A percentile compares a stretch with the other conserved stretches of the same genome.
Evolutionary conservation across 768 basidiomycete genomes (phyloP).

Genomic region (Tylopilus vinaceipallidus): DNA sequence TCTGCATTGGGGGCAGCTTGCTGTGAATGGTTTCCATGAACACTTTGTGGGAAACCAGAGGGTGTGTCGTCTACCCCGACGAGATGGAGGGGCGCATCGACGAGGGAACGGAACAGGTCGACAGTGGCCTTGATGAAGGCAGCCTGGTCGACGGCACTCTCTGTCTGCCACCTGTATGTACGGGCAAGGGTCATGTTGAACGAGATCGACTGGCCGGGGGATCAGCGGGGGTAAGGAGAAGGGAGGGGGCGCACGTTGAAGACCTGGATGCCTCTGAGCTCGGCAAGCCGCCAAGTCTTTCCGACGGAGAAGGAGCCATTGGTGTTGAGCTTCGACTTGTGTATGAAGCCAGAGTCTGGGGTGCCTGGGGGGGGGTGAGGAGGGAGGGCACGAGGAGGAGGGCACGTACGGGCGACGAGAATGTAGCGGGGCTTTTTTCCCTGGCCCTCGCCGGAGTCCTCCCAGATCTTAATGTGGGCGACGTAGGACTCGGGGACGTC

Average conservation of each 20-base stretch:
- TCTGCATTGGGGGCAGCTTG: slow-evolving; percentile 15
- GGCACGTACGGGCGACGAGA: slow-evolving; percentile 80
- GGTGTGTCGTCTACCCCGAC: slow-evolving; percentile 52
- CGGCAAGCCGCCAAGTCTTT: slow-evolving; percentile 89
- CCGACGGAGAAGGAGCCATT: slow-evolving; percentile 96
- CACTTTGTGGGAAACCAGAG: slow-evolving; percentile 28
- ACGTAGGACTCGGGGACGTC: slow-evolving; percentile 77
- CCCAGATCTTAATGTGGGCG: slow-evolving; percentile 90
- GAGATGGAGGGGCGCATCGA: slow-evolving; percentile 51
- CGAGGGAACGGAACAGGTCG: slow-evolving; percentile 53
- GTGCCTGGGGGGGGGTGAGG: slow-evolving; percentile 44
- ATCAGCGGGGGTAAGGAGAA: slow-evolving; percentile 15
- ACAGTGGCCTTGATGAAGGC: slow-evolving; percentile 68
- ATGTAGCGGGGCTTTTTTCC: slow-evolving; percentile 88
- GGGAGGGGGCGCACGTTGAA: slow-evolving; percentile 52
- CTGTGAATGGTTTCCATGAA: slow-evolving; percentile 4
- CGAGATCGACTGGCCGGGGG: slow-evolving; percentile 45
- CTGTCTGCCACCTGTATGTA: slow-evolving; percentile 89
- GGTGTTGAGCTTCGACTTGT: slow-evolving; percentile 95
- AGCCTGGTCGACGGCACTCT: slow-evolving; percentile 67
- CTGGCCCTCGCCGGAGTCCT: slow-evolving; percentile 73
- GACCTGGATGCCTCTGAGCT: slow-evolving; percentile 80
- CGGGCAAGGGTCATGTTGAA: slow-evolving; percentile 87
- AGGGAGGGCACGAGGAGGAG: not conserved
- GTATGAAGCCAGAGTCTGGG: slow-evolving; percentile 65